Conservation (phyloP, 106 monocot genomes). For the Chionographis japonica region DNA sequence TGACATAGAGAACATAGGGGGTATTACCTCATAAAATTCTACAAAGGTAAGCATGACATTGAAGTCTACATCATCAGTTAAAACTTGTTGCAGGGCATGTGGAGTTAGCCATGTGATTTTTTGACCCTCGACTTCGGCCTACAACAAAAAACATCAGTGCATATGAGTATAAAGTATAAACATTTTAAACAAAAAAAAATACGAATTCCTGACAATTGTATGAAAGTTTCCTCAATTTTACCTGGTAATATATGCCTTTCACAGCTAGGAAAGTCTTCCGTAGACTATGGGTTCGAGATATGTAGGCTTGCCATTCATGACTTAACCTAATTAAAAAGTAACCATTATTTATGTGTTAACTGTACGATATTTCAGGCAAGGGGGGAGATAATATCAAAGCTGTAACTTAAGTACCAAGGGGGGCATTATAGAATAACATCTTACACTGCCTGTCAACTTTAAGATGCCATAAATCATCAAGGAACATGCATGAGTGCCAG, state of each 20-base stretch:
- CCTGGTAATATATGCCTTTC: constrained; percentile 99
- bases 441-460: too few relatives aligned
- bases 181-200: not conserved
- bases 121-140: constrained; percentile 96
- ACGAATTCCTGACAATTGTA: not conserved
- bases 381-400: too few relatives aligned
- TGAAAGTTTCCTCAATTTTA: constrained; percentile 8
- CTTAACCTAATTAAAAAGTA: constrained; percentile 53
- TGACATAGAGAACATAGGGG: not conserved
- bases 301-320: constrained; percentile 97
- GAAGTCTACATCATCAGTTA: constrained; percentile 88
- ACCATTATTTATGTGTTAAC: not conserved
- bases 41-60: constrained; percentile 94
- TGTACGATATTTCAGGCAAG: too few relatives aligned
- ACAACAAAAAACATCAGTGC: constrained; percentile 6
- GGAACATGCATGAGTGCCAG: too few relatives aligned
- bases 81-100: constrained; percentile 85
- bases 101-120: constrained; percentile 97
- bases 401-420: too few relatives aligned
- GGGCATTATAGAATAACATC: too few relatives aligned
- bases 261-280: constrained; percentile 92
- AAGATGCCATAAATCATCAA: too few relatives aligned
- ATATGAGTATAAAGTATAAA: constrained; percentile 2
- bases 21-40: constrained; percentile 87
- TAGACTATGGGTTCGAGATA: constrained; percentile 76